Evolutionary conservation across 1,284 basidiomycete species (phyloP), one percentile per base, ranked within the genome.

Genomic region (Kwoniella shivajii): DNA sequence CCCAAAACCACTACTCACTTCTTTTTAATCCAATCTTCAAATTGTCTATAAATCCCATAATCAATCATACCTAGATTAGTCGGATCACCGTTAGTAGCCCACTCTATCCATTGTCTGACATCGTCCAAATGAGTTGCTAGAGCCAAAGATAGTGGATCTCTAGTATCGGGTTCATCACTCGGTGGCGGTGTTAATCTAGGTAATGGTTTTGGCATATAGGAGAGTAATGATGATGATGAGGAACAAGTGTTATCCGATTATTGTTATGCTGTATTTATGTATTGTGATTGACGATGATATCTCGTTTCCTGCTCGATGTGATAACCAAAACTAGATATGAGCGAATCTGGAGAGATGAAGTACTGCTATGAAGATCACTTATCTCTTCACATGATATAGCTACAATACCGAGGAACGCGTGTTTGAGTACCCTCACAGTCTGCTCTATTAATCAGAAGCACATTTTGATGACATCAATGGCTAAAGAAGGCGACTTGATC

Each of bases 41-140:
- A 42, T 18, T 27, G 29, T 38, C 39, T 38, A 33, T 50, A 60
- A 18, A 52, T 29, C n/a, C 27, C 29, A 46, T 46, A 49, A 43
- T 52, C 38, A 6, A 55, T 38, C 49, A 27, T 52, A n/a, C 39
- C 42, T 5, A 34, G 18, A 10, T 33, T 37, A 4, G 20, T 34
- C 14, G 56, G 50, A 53, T 59, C 57, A 26, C 46, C 46, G 37
- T 59, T 59, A 9, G 57, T 59, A 13, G 38, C 26, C 57, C 53
- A 55, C 37, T 59, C 57, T 26, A 49, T 54, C 39, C 33, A 48
- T 30, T 37, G 33, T 11, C 57, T 48, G 3, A 59, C 57, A 24
- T 50, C 36, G 6, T 45, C 37, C 6, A 47, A 14, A 22, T 54
- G 57, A 22, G 46, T 30, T 30, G 39, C 26, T 7, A 45, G 31